Conservation (phyloP, 441 rosid species). For the Euphorbia schlechtendalii region DNA sequence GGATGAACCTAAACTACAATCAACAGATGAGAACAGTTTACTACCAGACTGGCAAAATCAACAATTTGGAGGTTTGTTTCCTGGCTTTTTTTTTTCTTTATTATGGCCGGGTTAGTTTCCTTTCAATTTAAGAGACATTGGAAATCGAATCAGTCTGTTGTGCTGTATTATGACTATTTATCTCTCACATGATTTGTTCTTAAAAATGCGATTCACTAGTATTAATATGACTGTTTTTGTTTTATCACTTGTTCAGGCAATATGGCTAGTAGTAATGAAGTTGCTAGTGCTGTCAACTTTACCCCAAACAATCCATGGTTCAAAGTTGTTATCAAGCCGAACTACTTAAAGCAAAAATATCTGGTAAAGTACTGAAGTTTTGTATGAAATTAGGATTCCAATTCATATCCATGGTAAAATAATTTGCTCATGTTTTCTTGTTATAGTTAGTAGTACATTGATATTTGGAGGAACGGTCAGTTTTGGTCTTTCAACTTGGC, state of each 20-base stretch:
- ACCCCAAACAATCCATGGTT: slow-evolving; percentile 1
- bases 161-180: too few species aligned
- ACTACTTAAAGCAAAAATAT: too few species aligned
- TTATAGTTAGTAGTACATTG: too few species aligned
- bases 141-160: neutral
- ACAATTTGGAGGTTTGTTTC: neutral
- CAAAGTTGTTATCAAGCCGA: neutral
- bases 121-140: too few species aligned
- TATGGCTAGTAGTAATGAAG: neutral
- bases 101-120: too few species aligned
- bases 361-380: neutral
- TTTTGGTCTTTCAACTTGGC: neutral
- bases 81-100: too few species aligned
- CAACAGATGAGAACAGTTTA: neutral
- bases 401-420: too few species aligned
- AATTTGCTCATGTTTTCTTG: too few species aligned
- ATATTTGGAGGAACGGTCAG: neutral
- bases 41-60: neutral
- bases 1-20: neutral
- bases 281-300: neutral
- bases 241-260: neutral
- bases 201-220: neutral
- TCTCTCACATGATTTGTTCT: neutral
- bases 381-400: neutral
- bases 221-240: too few species aligned